Evolutionary conservation across 75 land plant species (phyloP).

Genomic region (Pinus taeda): DNA sequence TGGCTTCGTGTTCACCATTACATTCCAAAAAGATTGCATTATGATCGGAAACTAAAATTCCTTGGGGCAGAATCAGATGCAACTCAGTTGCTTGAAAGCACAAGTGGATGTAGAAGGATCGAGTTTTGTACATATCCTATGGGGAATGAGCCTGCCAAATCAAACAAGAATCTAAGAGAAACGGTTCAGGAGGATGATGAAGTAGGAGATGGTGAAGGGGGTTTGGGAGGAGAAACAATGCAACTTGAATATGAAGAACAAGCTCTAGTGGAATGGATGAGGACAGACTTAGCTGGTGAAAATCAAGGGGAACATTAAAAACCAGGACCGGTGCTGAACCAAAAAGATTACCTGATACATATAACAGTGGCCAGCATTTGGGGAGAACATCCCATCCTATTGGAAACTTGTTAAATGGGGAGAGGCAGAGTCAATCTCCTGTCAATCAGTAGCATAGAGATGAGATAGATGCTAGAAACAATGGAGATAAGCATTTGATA

Average conservation of each 20-base stretch:
- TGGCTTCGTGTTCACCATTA: too few species aligned
- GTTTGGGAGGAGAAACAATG: slow-evolving; percentile 52
- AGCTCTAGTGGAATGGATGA: background rate
- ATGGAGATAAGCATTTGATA: slow-evolving; percentile 16
- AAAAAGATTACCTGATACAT: background rate
- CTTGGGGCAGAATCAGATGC: slow-evolving; percentile 44
- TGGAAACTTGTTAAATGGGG: background rate
- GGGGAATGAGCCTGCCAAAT: background rate
- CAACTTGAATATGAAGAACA: slow-evolving; percentile 52
- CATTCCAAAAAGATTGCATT: too few species aligned
- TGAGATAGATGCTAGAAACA: slow-evolving; percentile 1
- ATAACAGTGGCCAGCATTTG: background rate
- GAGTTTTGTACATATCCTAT: background rate
- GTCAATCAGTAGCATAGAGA: slow-evolving; percentile 11
- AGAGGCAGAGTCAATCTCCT: slow-evolving; percentile 12
- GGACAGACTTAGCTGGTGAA: background rate
- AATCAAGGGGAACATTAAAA: slow-evolving; percentile 1
- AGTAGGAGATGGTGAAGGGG: too few species aligned
- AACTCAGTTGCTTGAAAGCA: slow-evolving; percentile 24
- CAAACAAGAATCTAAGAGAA: slow-evolving; percentile 4
- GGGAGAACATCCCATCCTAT: slow-evolving; percentile 2
- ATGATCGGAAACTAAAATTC: too few species aligned
- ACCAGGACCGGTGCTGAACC: background rate
- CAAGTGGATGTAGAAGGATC: background rate
- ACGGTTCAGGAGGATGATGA: background rate